Conservation (phyloP, 345 rosid species). For the Barbarea vulgaris region DNA sequence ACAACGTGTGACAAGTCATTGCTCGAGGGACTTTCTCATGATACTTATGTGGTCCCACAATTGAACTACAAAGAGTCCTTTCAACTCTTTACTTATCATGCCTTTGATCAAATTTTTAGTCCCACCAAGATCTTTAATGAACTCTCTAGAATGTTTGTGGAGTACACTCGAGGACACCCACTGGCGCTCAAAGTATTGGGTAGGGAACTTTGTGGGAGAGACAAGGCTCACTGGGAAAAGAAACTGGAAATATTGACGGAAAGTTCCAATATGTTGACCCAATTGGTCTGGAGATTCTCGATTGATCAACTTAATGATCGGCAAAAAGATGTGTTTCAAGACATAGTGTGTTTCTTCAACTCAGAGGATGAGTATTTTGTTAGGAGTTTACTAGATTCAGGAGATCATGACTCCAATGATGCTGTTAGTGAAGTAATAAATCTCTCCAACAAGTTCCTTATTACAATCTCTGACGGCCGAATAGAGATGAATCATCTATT, state of each 20-base stretch:
- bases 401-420: not conserved
- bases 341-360: constrained; percentile 39
- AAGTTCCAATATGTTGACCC: not conserved
- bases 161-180: constrained; percentile 33
- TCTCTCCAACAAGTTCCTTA: constrained; percentile 28
- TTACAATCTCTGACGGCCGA: not conserved
- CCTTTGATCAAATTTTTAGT: constrained; percentile 4
- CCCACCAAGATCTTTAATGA: not conserved
- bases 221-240: constrained; percentile 19
- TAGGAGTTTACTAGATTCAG: not conserved
- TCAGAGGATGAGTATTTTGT: not conserved
- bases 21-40: not conserved
- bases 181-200: constrained; percentile 37
- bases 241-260: not conserved
- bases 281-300: constrained; percentile 2
- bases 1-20: constrained; percentile 29
- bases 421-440: not conserved
- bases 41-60: not conserved
- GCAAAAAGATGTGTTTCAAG: constrained; percentile 34
- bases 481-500: constrained; percentile 31
- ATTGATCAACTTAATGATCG: constrained; percentile 26
- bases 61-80: constrained; percentile 5
- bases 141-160: not conserved
- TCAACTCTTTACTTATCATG: constrained; percentile 9
- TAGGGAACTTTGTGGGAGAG: not conserved